phyloP scores from a whole-genome alignment of 495 filamentous ascomycete genomes.

The Podospora conica region DNA sequence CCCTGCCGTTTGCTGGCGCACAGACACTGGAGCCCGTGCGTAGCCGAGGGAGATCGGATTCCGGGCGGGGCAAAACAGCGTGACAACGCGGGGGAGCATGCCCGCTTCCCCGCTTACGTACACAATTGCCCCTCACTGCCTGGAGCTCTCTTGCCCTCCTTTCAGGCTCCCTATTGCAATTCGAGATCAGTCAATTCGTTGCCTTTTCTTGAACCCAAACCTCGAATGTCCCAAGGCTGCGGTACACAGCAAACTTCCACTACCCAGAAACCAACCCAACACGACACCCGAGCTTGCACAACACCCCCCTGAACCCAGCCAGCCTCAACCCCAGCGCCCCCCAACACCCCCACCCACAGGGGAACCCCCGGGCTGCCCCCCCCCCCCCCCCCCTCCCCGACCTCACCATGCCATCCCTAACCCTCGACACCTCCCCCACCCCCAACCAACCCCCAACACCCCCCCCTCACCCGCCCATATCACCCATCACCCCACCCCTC shows the following conservation, averaged over 20 bases:
- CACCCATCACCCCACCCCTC: slow-evolving; percentile 41
- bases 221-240: not conserved
- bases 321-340: not conserved
- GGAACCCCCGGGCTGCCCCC: not conserved
- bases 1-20: not conserved
- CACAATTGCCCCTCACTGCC: not conserved
- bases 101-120: not conserved
- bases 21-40: not conserved
- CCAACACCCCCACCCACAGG: not conserved
- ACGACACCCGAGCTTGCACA: not conserved
- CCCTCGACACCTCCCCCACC: not conserved
- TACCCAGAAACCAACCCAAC: not conserved
- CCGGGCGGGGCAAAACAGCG: not conserved
- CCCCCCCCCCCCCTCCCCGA: not conserved
- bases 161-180: not conserved
- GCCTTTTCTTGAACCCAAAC: not conserved
- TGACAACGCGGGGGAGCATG: not conserved
- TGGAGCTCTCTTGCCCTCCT: too few species aligned
- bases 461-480: slow-evolving; percentile 36
- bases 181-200: not conserved
- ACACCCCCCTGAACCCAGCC: not conserved
- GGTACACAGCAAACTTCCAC: not conserved
- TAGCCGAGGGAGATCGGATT: not conserved
- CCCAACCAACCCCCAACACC: slow-evolving; percentile 12
- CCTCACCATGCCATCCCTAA: slow-evolving; percentile 4